Evolutionary conservation across 2,329 filamentous ascomycete genomes (phyloP), one percentile per base, ranked within the genome.

Genomic region (Neonectria faginata): DNA sequence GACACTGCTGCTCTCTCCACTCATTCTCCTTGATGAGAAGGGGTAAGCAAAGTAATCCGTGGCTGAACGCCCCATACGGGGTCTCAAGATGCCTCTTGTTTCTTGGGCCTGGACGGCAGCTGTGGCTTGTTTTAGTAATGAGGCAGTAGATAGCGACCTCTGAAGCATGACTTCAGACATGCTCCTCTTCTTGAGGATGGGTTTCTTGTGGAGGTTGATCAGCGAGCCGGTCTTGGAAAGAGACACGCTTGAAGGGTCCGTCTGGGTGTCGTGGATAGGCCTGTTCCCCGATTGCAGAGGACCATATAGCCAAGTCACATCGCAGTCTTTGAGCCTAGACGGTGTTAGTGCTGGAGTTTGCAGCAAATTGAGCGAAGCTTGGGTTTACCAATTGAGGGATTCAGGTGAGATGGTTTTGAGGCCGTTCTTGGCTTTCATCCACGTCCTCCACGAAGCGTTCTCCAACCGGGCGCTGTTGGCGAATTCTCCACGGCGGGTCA

Each of bases 291-390:
- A 91, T 77, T 97, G 95, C 53, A 97, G 80, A 12, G 96, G 96
- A 0, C 96, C 96, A 75, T 98, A 99, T 1, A 99, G 84, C 96
- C 95, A 99, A 50, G 95, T 97, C 33, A 97, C 94, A 79, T 99
- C 95, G 77, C 92, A 96, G 74, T 98, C 96, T 78, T 98, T 99
- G 65, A 97, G 85, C 94, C 94, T 97, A 73, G 51, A 39, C 42
- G 14, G 48, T 54, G 74, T 83, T 73, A 81, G 75, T 65, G 68
- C 62, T 61, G 52, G 10, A 25, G 22, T 58, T 16, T n/a, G 31
- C n/a, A 64, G 22, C 50, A 29, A 54, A 53, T 61, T 52, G 20
- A 36, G 20, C 11, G 42, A 18, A 14, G 61, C 25, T 50, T 20
- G 12, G 42, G 62, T 67, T 58, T 84, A 97, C 95, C 96, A 99